phyloP scores from a whole-genome alignment of 2,329 filamentous ascomycete genomes.

The Neophaeococcomyces aloes region DNA sequence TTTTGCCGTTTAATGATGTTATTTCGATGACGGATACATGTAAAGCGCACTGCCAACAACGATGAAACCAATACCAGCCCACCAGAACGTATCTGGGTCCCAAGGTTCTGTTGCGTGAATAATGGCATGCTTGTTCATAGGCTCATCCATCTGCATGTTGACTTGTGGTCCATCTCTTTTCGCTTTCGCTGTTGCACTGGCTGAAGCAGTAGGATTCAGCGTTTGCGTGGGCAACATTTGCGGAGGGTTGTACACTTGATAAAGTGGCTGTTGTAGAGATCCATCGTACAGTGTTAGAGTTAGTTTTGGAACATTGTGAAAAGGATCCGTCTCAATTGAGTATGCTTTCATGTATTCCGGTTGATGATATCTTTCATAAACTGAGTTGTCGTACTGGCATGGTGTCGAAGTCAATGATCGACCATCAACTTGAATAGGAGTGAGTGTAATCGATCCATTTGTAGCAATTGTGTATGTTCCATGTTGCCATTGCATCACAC shows the following conservation, averaged over 20 bases:
- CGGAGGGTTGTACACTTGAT: constrained; percentile 51
- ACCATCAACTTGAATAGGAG: constrained; percentile 55
- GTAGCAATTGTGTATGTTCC: constrained; percentile 48
- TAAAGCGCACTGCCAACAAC: constrained; percentile 32
- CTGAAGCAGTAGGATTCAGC: constrained; percentile 44
- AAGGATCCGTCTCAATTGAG: constrained; percentile 44
- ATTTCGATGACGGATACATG: constrained; percentile 15
- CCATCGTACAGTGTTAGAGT: constrained; percentile 56
- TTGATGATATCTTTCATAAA: constrained; percentile 58
- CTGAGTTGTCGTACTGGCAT: constrained; percentile 44
- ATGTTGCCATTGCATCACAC: constrained; percentile 64
- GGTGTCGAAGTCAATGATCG: constrained; percentile 57
- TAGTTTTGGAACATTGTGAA: constrained; percentile 52
- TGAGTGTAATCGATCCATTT: constrained; percentile 50
- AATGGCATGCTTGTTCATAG: constrained; percentile 22
- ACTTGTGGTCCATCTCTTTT: constrained; percentile 24
- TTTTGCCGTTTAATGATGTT: neutral
- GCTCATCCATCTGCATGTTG: constrained; percentile 1
- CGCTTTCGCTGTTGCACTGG: constrained; percentile 26
- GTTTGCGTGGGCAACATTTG: constrained; percentile 61
- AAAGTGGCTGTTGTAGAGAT: constrained; percentile 56
- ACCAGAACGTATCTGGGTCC: constrained; percentile 37
- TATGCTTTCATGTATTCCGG: constrained; percentile 50
- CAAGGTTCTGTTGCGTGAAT: constrained; percentile 25
- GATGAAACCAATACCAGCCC: constrained; percentile 39